phyloP scores from a whole-genome alignment of 2,329 filamentous ascomycete genomes.

The Fusarium abutilonis region DNA sequence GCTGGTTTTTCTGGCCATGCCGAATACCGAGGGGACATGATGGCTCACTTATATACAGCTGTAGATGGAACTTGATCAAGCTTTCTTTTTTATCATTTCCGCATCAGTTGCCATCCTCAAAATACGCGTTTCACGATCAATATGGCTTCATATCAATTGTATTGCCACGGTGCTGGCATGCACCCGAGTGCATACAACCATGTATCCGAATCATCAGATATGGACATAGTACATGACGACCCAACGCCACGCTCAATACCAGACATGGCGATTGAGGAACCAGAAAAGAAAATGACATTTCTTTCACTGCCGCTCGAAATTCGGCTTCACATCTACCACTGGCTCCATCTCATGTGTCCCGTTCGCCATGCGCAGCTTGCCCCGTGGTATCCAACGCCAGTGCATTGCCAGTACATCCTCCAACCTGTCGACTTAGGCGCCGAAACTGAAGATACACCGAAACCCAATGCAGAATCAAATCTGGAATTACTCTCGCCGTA shows the following conservation, averaged over 20 bases:
- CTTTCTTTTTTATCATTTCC: background rate
- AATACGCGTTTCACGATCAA: conserved; percentile 3
- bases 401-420: conserved; percentile 48
- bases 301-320: conserved; percentile 57
- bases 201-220: background rate
- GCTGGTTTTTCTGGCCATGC: conserved; percentile 17
- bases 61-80: conserved; percentile 4
- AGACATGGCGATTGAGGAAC: conserved; percentile 3
- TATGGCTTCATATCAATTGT: conserved; percentile 27
- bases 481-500: conserved; percentile 45
- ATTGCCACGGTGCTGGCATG: conserved; percentile 26
- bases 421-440: conserved; percentile 21
- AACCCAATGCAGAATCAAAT: background rate
- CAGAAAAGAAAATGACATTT: conserved; percentile 17
- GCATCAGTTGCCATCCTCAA: background rate
- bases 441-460: background rate
- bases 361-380: conserved; percentile 53
- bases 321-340: conserved; percentile 58
- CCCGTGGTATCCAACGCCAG: conserved; percentile 53
- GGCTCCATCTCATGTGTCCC: conserved; percentile 53
- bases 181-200: conserved; percentile 1
- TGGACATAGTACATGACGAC: conserved; percentile 17
- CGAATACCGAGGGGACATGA: background rate
- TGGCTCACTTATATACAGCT: conserved; percentile 25
- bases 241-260: conserved; percentile 15